phyloP scores from a whole-genome alignment of 2,329 filamentous ascomycete species.

The Acephala macrosclerotiorum region DNA sequence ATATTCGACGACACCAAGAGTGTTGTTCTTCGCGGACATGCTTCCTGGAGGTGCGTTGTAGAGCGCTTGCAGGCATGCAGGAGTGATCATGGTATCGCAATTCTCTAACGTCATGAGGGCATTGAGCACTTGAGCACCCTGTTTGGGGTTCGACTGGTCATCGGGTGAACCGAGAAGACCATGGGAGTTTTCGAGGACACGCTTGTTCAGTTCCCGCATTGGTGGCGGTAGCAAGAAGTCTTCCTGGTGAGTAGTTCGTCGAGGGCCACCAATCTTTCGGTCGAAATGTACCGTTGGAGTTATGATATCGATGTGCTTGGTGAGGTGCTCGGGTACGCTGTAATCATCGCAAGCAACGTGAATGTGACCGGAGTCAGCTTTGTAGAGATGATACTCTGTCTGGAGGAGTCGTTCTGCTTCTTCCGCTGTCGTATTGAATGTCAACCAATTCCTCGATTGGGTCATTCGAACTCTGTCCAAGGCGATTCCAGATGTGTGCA shows the following conservation, averaged over 20 bases:
- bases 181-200: conserved; percentile 12
- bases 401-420: conserved; percentile 60
- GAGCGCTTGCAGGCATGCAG: conserved; percentile 60
- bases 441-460: conserved; percentile 35
- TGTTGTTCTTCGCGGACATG: conserved; percentile 51
- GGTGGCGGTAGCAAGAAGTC: conserved; percentile 48
- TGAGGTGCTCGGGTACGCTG: conserved; percentile 40
- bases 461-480: conserved; percentile 56
- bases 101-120: conserved; percentile 40
- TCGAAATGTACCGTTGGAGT: conserved; percentile 46
- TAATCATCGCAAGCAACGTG: conserved; percentile 44
- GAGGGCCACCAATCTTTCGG: conserved; percentile 27
- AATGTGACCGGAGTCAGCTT: conserved; percentile 56
- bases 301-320: conserved; percentile 43
- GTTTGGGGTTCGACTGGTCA: conserved; percentile 38
- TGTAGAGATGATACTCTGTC: conserved; percentile 59
- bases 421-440: conserved; percentile 44
- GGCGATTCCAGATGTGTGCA: conserved; percentile 59
- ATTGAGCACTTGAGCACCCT: conserved; percentile 35
- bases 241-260: conserved; percentile 46
- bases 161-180: conserved; percentile 41
- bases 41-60: conserved; percentile 54
- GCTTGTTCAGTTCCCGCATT: conserved; percentile 25
- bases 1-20: conserved; percentile 62
- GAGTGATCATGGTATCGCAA: conserved; percentile 64